A percentile compares a stretch with the other conserved stretches of the same genome.
phyloP scores from a whole-genome alignment of 208 protist species.

The Acanthamoeba royreba region DNA sequence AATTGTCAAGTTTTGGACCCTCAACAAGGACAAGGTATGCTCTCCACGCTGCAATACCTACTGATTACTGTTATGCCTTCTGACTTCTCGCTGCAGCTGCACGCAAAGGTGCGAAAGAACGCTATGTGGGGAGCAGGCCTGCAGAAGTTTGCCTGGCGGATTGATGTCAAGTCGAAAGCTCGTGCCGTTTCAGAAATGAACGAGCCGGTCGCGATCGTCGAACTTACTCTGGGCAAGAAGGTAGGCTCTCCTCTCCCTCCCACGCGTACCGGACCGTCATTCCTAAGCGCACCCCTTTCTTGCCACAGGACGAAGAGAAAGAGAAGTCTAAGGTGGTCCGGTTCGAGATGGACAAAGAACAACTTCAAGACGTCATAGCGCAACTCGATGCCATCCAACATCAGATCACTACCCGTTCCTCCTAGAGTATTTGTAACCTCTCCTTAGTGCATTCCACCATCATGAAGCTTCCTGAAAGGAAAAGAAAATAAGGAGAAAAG shows the following conservation, averaged over 20 bases:
- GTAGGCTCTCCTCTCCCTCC: too few relatives aligned
- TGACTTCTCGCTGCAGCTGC: not conserved
- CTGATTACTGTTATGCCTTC: not conserved
- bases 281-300: too few relatives aligned
- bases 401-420: not conserved
- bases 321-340: not conserved
- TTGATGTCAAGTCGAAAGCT: slow-evolving; percentile 37
- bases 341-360: slow-evolving; percentile 47
- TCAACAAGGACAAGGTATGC: slow-evolving; percentile 9
- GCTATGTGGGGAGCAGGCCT: not conserved
- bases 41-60: not conserved
- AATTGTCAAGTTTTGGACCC: slow-evolving; percentile 15
- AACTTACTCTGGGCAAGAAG: not conserved
- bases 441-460: too few relatives aligned
- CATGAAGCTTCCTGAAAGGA: too few relatives aligned
- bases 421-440: too few relatives aligned
- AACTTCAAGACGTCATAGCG: not conserved
- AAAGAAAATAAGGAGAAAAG: not conserved
- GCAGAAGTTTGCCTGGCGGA: slow-evolving; percentile 14
- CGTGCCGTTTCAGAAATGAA: not conserved
- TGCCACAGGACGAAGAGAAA: not conserved
- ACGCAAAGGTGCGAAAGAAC: not conserved
- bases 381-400: slow-evolving; percentile 32
- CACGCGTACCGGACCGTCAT: too few relatives aligned
- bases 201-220: slow-evolving; percentile 29